Evolutionary conservation across 225 moss, liverwort and hornwort species (phyloP), one percentile per base, ranked within the genome.

Genomic region (Polytrichum formosum): DNA sequence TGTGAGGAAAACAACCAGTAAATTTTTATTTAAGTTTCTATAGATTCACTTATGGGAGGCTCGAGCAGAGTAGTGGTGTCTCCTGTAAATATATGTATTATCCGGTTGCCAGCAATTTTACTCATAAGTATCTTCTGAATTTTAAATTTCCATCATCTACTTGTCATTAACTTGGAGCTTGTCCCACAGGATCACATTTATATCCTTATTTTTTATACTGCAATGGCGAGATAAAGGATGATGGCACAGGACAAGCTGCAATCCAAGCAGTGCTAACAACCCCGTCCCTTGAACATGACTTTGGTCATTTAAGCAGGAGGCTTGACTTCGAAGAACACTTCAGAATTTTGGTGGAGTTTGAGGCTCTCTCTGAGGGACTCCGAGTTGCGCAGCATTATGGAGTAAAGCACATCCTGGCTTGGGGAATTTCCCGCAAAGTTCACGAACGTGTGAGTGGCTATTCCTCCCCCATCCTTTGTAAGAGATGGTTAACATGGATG

Each of bases 191-290:
- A 53, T 55, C 67, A 9, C 54, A 27, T 67, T 53, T 67, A 53
- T 67, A 28, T 16, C 54, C 67, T 46, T 67, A 67, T 9, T 67
- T 67, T 53, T 27, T 55, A 10, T 54, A 55, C 53, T 67, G 26
- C 25, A 23, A 53, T 26, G 67, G 67, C 4, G 67, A 22, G 67
- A 28, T 26, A 20, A 17, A 67, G 6, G 26, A 53, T 6, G 54
- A 67, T 27, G 25, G 28, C 9, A 9, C 54, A 67, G 16, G 25
- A 54, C 54, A 10, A 55, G 67, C 26, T 2, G 16, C 67, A 53
- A 67, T 67, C 0, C 54, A 67, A 55, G 67, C 54, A 67, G 54
- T 67, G 25, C 20, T 67, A 54, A 67, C 67, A 25, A 55, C 54
- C 6, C 54, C 54, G 1, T 67, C 67, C 26, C 17, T 67, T 17